Evolutionary conservation across 129 eudicot genomes (phyloP).

Genomic region (Helianthus annuus): HanXRQr2.0-SUNRISE NC_035439.2:118074561-118075060

Average conservation of each 20-base stretch:
- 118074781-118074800: constrained; percentile 51
- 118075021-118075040: constrained; percentile 43
- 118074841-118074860: constrained; percentile 59
- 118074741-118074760: constrained; percentile 38
- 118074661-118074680: constrained; percentile 56
- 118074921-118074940: constrained; percentile 45
- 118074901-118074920: constrained; percentile 42
- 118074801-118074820: constrained; percentile 64
- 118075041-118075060: constrained; percentile 60
- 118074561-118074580: constrained; percentile 71
- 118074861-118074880: constrained; percentile 58
- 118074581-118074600: constrained; percentile 42
- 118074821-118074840: constrained; percentile 56
- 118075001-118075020: constrained; percentile 16
- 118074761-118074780: constrained; percentile 59
- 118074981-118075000: constrained; percentile 44
- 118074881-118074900: constrained; percentile 57
- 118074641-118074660: constrained; percentile 50
- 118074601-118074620: constrained; percentile 79
- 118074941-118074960: constrained; percentile 40
- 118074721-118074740: constrained; percentile 37
- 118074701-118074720: constrained; percentile 12
- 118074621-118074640: constrained; percentile 63
- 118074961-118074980: constrained; percentile 59
- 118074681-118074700: constrained; percentile 9